A percentile compares a stretch with the other conserved stretches of the same genome.
These are phyloP conservation scores for Ophiostoma ulmi DNA, from an alignment of 2,329 filamentous ascomycete species.

Conservation along the genomic window DNA sequence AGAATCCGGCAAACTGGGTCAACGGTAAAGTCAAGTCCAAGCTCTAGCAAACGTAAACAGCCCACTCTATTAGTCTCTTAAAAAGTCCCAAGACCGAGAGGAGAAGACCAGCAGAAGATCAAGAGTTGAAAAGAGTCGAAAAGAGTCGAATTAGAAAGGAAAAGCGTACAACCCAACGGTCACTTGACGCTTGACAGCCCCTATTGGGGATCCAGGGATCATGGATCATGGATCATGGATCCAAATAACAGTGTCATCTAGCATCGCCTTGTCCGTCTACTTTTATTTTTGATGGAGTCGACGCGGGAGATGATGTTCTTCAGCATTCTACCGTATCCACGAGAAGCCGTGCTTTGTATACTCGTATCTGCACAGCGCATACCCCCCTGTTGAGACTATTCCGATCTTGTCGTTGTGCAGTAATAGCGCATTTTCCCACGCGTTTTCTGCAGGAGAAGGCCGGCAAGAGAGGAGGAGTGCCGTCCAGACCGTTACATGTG, in stretches of 20 bases:
- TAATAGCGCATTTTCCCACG: neutral
- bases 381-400: neutral
- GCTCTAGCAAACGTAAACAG: neutral
- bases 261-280: neutral
- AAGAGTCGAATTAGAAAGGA: too few relatives aligned
- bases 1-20: conserved; percentile 4
- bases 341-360: too few relatives aligned
- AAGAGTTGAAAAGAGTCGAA: too few relatives aligned
- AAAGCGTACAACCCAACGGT: neutral
- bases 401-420: conserved; percentile 5
- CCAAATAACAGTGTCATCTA: neutral
- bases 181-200: neutral
- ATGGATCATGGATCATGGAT: neutral
- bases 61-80: too few relatives aligned
- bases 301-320: neutral
- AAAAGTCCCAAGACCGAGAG: too few relatives aligned
- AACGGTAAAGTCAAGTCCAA: neutral
- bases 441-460: neutral
- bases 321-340: neutral
- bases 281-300: neutral
- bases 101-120: neutral
- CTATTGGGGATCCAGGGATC: conserved; percentile 4
- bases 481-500: neutral
- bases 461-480: neutral
- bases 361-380: too few relatives aligned